Base-by-base conservation (phyloP, 768 basidiomycete species). In the Lentinula guzmanii region DNA sequence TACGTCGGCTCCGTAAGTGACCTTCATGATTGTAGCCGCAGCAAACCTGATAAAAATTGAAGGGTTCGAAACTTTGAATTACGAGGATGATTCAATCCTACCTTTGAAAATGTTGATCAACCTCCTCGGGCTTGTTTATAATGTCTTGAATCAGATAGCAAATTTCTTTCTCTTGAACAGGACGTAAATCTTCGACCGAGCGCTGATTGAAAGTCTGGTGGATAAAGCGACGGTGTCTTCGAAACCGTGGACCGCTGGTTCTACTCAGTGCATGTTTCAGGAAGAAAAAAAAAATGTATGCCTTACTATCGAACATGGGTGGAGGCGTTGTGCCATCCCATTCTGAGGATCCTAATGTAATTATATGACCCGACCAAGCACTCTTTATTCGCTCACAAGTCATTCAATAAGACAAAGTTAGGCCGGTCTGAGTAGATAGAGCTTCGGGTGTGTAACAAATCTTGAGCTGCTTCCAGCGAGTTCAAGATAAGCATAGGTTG, bases 381-480 rank as follows among this genome's bases (percentile, higher is more conserved):
- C 13, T 2, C 52, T 62, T 39, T 52, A 16, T 43, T 24, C 16
- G 72, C 79, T 57, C 62, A 81, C 80, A 83, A 67, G 65, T 83
- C 80, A 48, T 76, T 75, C 58, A 79, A 70, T 51, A 82, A 66
- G 24, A 82, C 78, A 61, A 81, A 79, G 52, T 77, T 73, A 54
- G 79, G 81, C 35, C 79, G 75, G 69, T 82, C 76, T 13, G 83
- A 84, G 65, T 83, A 85, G 51, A 82, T 80, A n/a, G 76, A 66
- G 57, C 83, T 78, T 54, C 82, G 76, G 66, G 77, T 83, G 45
- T 84, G 83, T 31, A 86, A 71, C 21, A 86, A 69, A 57, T 79
- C 82, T 9, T 74, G 73, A 37, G 76, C 75, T 5, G 75, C 77
- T 61, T 77, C 72, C 63, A 72, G 62, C 61, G 76, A 78, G 68